Percentiles rank a stretch among this genome's conserved stretches.
Conservation (phyloP, 352 stramenopile species). For the Thraustochytrium sp. region DNA sequence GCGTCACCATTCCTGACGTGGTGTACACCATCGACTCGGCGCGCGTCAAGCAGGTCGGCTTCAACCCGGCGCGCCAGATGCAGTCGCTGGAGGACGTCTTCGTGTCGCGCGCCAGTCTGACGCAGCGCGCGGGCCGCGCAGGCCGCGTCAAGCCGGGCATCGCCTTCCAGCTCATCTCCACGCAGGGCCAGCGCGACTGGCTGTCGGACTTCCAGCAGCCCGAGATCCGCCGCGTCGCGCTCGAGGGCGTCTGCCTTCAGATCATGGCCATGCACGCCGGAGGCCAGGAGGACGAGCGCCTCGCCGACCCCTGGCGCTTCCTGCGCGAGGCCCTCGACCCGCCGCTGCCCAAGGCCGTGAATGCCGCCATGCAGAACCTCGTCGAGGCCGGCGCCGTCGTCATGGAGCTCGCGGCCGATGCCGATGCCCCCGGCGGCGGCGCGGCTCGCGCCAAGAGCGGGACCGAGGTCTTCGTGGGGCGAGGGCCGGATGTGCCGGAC, state of each 20-base stretch:
- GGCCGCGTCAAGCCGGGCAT: conserved; percentile 81
- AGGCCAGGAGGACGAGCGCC: conserved; percentile 11
- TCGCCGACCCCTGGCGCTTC: conserved; percentile 73
- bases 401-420: conserved; percentile 38
- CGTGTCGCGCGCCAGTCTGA: conserved; percentile 62
- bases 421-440: conserved; percentile 26
- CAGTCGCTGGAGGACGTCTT: conserved; percentile 64
- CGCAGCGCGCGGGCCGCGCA: conserved; percentile 70
- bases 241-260: conserved; percentile 91
- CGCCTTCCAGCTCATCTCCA: conserved; percentile 78
- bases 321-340: conserved; percentile 82
- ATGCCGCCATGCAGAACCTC: conserved; percentile 80
- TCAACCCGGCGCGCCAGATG: conserved; percentile 62
- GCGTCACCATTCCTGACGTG: conserved; percentile 88
- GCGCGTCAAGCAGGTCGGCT: conserved; percentile 74
- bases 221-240: conserved; percentile 88
- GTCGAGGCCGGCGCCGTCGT: conserved; percentile 75
- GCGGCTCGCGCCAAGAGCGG: conserved; percentile 16
- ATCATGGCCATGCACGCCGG: conserved; percentile 75
- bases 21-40: conserved; percentile 74
- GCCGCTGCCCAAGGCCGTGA: conserved; percentile 72
- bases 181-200: conserved; percentile 63
- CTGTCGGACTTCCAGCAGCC: conserved; percentile 71
- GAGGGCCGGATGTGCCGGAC: background rate
- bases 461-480: background rate